Conservation (phyloP, 2,329 filamentous ascomycete genomes). For the Penicillium verrucosum region DNA sequence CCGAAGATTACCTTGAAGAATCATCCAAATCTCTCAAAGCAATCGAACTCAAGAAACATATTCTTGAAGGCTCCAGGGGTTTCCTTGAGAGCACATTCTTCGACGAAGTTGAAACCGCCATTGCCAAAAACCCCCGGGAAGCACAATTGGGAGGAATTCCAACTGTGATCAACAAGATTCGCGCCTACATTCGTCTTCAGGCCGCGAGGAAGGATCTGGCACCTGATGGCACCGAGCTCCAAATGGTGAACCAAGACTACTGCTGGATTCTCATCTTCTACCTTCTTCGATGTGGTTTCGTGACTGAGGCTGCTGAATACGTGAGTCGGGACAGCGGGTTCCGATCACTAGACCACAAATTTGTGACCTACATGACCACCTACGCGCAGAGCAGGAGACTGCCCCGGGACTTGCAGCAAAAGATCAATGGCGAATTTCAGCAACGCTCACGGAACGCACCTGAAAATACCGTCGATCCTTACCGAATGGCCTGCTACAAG, state of each 20-base stretch:
- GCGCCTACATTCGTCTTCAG: conserved; percentile 83
- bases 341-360: conserved; percentile 84
- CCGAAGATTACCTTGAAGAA: conserved; percentile 72
- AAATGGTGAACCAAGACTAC: conserved; percentile 75
- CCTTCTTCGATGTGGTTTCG: conserved; percentile 77
- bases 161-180: conserved; percentile 83
- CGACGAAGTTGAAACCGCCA: conserved; percentile 69
- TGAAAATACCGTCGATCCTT: conserved; percentile 86
- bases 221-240: conserved; percentile 74
- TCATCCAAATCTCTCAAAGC: conserved; percentile 62
- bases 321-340: conserved; percentile 79
- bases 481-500: conserved; percentile 97
- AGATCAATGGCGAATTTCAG: conserved; percentile 85
- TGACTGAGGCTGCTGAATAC: conserved; percentile 80
- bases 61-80: conserved; percentile 72
- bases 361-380: conserved; percentile 79
- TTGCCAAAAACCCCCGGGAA: conserved; percentile 80
- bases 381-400: conserved; percentile 79
- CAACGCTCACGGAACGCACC: conserved; percentile 80
- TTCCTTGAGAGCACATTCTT: conserved; percentile 82
- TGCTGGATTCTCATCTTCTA: conserved; percentile 95
- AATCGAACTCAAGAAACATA: conserved; percentile 69
- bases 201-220: conserved; percentile 78
- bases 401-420: conserved; percentile 73
- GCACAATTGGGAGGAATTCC: conserved; percentile 87